These are phyloP conservation scores for Fistulifera solaris DNA, from an alignment of 108 stramenopile species.

Conservation along the genomic window DNA sequence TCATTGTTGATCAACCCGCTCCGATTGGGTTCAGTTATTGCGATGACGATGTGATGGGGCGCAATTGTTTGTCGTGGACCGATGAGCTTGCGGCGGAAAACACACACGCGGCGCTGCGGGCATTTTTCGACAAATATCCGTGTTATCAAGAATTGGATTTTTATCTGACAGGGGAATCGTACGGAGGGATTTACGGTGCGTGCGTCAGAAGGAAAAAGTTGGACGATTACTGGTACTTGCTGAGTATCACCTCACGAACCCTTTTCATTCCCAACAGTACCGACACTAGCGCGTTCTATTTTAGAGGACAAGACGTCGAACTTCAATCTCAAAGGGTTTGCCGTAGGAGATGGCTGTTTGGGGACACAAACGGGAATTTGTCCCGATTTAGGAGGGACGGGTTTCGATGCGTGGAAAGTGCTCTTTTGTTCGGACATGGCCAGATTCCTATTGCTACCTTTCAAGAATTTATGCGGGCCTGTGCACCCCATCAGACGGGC, in stretches of 20 bases:
- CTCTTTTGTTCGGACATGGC: conserved; percentile 63
- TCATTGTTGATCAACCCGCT: conserved; percentile 73
- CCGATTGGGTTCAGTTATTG: conserved; percentile 74
- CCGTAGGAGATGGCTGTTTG: conserved; percentile 78
- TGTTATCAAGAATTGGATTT: conserved; percentile 30
- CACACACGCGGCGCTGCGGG: conserved; percentile 36
- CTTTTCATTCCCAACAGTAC: too few species aligned
- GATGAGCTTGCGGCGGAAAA: conserved; percentile 52
- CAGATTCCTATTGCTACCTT: conserved; percentile 47
- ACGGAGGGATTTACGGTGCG: conserved; percentile 45
- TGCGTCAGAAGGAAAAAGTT: too few species aligned
- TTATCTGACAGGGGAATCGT: conserved; percentile 61
- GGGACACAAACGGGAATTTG: conserved; percentile 65
- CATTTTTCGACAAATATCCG: conserved; percentile 62
- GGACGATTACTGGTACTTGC: too few species aligned
- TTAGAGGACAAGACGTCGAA: conserved; percentile 8
- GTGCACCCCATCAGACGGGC: conserved; percentile 9
- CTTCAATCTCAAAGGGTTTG: conserved; percentile 40
- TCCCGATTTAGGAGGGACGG: conserved; percentile 11
- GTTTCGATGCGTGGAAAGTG: conserved; percentile 35
- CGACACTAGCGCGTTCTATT: conserved; percentile 44
- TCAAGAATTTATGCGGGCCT: conserved; percentile 37
- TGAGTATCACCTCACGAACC: too few species aligned
- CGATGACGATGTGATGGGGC: conserved; percentile 24
- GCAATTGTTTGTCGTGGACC: conserved; percentile 33